These are phyloP conservation scores for Viola odorata DNA, from an alignment of 345 rosid species.

Conservation along the genomic window DNA sequence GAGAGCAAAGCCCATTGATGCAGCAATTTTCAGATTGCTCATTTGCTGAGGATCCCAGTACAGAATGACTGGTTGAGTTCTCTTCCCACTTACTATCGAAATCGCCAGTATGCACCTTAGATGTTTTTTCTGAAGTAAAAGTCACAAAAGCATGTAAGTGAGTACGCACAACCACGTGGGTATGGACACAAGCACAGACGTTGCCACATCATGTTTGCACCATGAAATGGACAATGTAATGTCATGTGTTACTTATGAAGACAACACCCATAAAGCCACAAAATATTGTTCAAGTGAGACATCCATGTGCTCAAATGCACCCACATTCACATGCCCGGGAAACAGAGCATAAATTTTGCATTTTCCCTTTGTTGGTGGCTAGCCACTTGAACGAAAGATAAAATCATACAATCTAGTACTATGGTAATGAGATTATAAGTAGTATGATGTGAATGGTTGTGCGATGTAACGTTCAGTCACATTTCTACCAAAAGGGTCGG, in stretches of 20 bases:
- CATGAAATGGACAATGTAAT: not conserved
- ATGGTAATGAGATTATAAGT: not conserved
- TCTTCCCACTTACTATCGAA: conserved; percentile 27
- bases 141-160: not conserved
- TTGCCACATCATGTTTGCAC: not conserved
- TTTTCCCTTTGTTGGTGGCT: not conserved
- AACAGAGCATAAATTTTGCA: not conserved
- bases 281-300: not conserved
- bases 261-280: not conserved
- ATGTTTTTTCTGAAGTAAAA: conserved; percentile 35
- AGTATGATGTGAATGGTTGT: not conserved
- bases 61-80: conserved; percentile 29
- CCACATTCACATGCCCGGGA: not conserved
- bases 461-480: not conserved
- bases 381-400: not conserved
- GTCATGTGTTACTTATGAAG: not conserved
- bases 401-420: not conserved
- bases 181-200: not conserved
- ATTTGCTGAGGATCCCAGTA: conserved; percentile 28
- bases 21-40: conserved; percentile 36
- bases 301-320: not conserved
- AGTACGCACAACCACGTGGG: not conserved
- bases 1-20: conserved; percentile 77
- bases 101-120: conserved; percentile 31
- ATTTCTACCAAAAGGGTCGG: not conserved